phyloP scores from a whole-genome alignment of 164 flowering plant species.

The Aristolochia californica region DNA sequence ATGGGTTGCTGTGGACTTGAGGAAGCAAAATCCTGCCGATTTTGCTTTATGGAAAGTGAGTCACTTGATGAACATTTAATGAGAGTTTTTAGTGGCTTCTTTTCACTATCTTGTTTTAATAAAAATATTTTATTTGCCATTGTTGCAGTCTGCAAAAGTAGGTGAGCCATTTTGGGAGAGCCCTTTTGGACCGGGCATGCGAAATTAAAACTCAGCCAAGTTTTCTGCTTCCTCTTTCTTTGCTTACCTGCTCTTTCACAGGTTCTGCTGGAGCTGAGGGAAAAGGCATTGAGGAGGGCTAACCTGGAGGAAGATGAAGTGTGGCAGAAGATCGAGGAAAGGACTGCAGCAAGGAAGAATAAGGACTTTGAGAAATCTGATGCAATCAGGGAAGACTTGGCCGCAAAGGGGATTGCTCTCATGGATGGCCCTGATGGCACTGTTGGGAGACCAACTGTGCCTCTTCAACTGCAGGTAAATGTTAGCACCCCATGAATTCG shows the following conservation, averaged over 20 bases:
- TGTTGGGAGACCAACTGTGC: conserved; percentile 83
- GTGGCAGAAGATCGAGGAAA: conserved; percentile 55
- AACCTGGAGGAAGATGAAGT: conserved; percentile 61
- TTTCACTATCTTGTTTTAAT: not conserved
- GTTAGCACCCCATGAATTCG: not conserved
- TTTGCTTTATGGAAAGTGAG: conserved; percentile 96
- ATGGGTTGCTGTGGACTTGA: conserved; percentile 73
- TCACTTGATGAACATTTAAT: not conserved
- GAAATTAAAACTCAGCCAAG: not conserved
- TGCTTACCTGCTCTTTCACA: conserved; percentile 12
- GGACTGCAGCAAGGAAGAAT: conserved; percentile 58
- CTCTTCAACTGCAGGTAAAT: conserved; percentile 54
- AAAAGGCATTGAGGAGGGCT: conserved; percentile 76
- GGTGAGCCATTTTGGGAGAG: conserved; percentile 96
- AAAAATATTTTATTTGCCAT: not conserved
- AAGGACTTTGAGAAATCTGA: conserved; percentile 81
- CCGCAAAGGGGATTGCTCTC: conserved; percentile 69
- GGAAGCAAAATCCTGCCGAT: conserved; percentile 91
- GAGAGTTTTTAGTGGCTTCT: not conserved
- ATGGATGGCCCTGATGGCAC: conserved; percentile 93
- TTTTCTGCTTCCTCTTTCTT: not conserved
- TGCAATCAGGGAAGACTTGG: conserved; percentile 63
- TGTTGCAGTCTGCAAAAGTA: conserved; percentile 73
- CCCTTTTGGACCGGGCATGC: conserved; percentile 90
- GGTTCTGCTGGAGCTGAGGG: conserved; percentile 68